Evolutionary conservation across 805 yeast genomes (phyloP).

Genomic region (Helenozyma rhizophorensis): DNA sequence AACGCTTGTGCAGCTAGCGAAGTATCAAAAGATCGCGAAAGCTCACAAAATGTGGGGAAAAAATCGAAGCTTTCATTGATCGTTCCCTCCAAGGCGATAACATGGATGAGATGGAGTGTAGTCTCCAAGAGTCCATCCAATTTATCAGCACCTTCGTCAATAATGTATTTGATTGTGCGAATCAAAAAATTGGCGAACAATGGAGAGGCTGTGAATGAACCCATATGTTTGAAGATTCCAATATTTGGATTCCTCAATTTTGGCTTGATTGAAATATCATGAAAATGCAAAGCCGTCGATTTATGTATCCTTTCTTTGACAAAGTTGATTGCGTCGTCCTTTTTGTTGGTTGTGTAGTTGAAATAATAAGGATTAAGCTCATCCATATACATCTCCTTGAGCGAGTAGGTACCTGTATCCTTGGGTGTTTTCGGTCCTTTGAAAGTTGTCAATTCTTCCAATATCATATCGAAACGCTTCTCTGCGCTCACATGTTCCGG

Average conservation of each 20-base stretch:
- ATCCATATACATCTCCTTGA: constrained; percentile 32
- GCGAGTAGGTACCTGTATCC: constrained; percentile 33
- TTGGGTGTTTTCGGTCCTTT: constrained; percentile 30
- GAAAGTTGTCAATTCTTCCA: constrained; percentile 30
- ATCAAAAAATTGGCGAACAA: constrained; percentile 53
- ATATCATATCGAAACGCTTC: constrained; percentile 60
- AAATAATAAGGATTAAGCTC: constrained; percentile 64
- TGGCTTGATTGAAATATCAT: constrained; percentile 59
- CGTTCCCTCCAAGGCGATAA: constrained; percentile 37
- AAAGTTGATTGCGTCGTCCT: constrained; percentile 76
- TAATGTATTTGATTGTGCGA: constrained; percentile 41
- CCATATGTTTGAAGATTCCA: constrained; percentile 42
- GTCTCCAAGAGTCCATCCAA: constrained; percentile 56
- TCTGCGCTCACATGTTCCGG: constrained; percentile 76
- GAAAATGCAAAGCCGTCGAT: constrained; percentile 29
- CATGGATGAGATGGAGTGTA: constrained; percentile 64
- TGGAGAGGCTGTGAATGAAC: constrained; percentile 48
- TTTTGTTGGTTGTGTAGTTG: constrained; percentile 69
- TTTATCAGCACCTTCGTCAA: constrained; percentile 32
- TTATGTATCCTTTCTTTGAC: constrained; percentile 49
- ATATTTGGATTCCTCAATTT: constrained; percentile 29
- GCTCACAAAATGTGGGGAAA: constrained; percentile 27
- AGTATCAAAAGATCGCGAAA: constrained; percentile 26
- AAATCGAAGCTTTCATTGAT: constrained; percentile 29
- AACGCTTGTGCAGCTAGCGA: constrained; percentile 37